phyloP scores from a whole-genome alignment of 257 asterid genomes.

The Petunia secreta region DNA sequence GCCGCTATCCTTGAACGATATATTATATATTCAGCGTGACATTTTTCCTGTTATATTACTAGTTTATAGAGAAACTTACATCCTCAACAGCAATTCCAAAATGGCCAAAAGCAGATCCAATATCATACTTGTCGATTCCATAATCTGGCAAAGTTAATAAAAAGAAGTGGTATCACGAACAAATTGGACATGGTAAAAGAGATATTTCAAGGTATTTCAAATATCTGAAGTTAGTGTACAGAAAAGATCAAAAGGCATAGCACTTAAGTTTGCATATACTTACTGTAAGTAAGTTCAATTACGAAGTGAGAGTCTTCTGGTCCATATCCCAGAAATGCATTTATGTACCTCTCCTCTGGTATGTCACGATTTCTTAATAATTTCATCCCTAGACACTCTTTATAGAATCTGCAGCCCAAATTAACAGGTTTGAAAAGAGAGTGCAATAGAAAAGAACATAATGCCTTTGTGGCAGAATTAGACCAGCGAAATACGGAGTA shows the following conservation, averaged over 20 bases:
- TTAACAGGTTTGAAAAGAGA: background rate
- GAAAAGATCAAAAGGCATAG: background rate
- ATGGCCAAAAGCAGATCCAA: conserved; percentile 93
- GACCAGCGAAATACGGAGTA: conserved; percentile 26
- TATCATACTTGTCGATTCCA: conserved; percentile 92
- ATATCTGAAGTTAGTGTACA: background rate
- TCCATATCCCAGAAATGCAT: conserved; percentile 98
- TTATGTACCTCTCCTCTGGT: conserved; percentile 92
- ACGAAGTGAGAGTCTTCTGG: conserved; percentile 98
- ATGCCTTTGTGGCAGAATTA: background rate
- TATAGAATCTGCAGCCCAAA: conserved; percentile 73
- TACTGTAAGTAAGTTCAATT: conserved; percentile 95
- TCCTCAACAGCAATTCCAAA: conserved; percentile 97
- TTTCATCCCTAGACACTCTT: conserved; percentile 97
- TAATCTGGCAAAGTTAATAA: conserved; percentile 62
- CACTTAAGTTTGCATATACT: conserved; percentile 26
- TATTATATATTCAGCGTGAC: background rate
- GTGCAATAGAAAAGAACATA: background rate
- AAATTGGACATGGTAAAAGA: background rate
- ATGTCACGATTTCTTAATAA: conserved; percentile 90
- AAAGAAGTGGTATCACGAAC: conserved; percentile 19
- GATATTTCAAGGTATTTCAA: background rate
- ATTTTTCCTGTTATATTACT: background rate
- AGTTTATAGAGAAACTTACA: conserved; percentile 54
- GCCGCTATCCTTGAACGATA: background rate